Conservation (phyloP, 208 protist species). For the Naegleria gruberi region DNA sequence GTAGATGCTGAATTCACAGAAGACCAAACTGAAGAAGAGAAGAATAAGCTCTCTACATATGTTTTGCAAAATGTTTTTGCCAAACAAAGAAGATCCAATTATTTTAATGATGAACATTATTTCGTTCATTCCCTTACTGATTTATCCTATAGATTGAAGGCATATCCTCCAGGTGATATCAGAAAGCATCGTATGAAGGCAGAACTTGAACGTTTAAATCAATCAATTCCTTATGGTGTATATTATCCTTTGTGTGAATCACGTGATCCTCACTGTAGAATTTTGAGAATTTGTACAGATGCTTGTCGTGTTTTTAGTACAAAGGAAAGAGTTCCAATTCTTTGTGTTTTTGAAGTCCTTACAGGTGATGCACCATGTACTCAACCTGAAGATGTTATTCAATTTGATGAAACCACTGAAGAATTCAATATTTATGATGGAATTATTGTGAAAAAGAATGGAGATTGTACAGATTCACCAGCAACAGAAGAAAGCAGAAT, state of each 20-base stretch:
- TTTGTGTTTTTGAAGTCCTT: not conserved
- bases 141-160: not conserved
- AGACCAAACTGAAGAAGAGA: not conserved
- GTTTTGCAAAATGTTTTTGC: not conserved
- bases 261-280: not conserved
- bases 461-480: not conserved
- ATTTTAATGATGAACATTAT: slow-evolving; percentile 14
- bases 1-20: not conserved
- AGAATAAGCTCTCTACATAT: not conserved
- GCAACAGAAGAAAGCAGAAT: not conserved
- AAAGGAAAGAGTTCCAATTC: slow-evolving; percentile 14
- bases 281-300: not conserved
- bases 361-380: no score
- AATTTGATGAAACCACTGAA: not conserved
- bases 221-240: not conserved
- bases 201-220: not conserved
- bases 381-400: not conserved
- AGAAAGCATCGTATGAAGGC: not conserved
- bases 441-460: not conserved
- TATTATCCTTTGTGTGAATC: not conserved
- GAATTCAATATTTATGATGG: not conserved
- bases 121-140: not conserved
- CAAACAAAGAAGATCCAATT: not conserved
- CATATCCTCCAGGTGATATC: not conserved
- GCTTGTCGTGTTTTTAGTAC: slow-evolving; percentile 8